Percentiles rank a stretch among this genome's conserved stretches.
phyloP scores from a whole-genome alignment of 1,284 basidiomycete species.

The Acaromyces ingoldii region DNA sequence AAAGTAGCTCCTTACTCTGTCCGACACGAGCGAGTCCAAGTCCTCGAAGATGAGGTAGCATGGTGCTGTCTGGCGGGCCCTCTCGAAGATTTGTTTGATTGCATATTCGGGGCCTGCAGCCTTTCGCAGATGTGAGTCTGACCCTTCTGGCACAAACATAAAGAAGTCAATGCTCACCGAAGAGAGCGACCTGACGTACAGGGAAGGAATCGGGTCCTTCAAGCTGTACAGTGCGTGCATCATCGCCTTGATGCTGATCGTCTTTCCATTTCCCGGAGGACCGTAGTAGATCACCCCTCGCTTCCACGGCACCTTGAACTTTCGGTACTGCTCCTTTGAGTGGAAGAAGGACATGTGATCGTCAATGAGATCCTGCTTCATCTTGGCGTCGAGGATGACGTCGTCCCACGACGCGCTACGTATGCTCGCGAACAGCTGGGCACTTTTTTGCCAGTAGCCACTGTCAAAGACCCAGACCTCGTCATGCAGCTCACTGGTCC shows the following conservation, averaged over 20 bases:
- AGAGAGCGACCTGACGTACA: not conserved
- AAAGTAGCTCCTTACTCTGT: constrained; percentile 1
- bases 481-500: not conserved
- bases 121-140: not conserved
- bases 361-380: constrained; percentile 3
- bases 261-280: constrained; percentile 4
- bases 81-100: constrained; percentile 2
- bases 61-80: not conserved
- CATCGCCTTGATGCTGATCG: constrained; percentile 3
- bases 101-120: not conserved
- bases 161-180: constrained; percentile 1
- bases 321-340: not conserved
- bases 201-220: not conserved
- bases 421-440: not conserved
- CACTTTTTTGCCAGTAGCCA: constrained; percentile 2
- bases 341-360: constrained; percentile 5
- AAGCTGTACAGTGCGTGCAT: not conserved
- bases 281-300: constrained; percentile 4
- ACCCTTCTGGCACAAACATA: not conserved
- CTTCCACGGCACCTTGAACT: constrained; percentile 1
- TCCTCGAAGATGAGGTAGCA: constrained; percentile 5
- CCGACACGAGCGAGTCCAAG: constrained; percentile 1
- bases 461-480: not conserved
- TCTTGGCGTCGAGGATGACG: not conserved
- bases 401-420: not conserved